Evolutionary conservation across 345 rosid species (phyloP), one percentile per base, ranked within the genome.

Genomic region (Hibiscus mutabilis): DNA sequence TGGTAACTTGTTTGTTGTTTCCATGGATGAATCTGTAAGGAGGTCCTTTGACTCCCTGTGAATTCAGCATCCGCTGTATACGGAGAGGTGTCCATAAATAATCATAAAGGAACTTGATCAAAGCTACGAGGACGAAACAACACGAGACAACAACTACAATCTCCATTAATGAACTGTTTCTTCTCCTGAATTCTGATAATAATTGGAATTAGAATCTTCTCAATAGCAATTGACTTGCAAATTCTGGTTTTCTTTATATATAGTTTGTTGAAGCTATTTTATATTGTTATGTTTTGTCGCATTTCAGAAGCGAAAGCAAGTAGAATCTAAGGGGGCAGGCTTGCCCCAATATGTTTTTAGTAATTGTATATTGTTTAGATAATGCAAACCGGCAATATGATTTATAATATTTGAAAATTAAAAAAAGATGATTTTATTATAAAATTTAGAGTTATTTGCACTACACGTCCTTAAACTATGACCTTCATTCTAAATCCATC

Each of bases 11-110:
- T 60, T 61, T 78, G 52, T 72, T 82, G 79, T 42, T 86, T 14
- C 89, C 85, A 60, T 74, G 73, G 60, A 79, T 8, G 60, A 85
- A 81, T 29, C 15, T 73, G 73, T 72, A 80, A 49, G 84, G 46
- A 61, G 81, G 85, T 22, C 86, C 86, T 42, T n/a, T 59, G 51
- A 78, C 65, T 49, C 82, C 80, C 24, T 66, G 79, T 7, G 77
- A 60, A 5, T 33, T 65, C 77, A 74, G 27, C 13, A 13, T 1
- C 10, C 9, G 31, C 51, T 66, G 80, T 25, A 80, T 40, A 14
- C 58, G 77, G 25, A 29, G 47, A 0, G 79, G 86, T 3, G 37
- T 64, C 80, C 76, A 78, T 80, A 80, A 76, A 18, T 64, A 40
- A n/a, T 74, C 69, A 49, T 78, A 9, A 2, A 80, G n/a, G 12